Percentiles rank a stretch among this genome's conserved stretches.
These are phyloP conservation scores for Powellomyces hirtus DNA, from an alignment of 192 early-diverging fungal genomes.

Conservation along the genomic window DNA sequence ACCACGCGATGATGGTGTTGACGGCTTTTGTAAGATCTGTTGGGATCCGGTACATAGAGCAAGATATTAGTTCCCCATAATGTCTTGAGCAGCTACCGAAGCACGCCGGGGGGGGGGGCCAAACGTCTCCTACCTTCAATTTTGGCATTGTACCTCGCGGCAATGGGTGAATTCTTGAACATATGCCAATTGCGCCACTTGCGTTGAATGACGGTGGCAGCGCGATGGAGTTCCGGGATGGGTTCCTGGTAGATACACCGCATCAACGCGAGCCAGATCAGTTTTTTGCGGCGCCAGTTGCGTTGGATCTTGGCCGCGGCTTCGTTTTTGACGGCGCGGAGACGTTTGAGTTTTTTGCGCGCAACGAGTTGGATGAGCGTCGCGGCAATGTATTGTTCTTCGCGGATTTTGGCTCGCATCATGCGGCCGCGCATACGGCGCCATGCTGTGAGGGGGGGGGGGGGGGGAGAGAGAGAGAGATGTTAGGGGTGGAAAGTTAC, in stretches of 20 bases:
- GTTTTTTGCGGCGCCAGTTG: constrained; percentile 48
- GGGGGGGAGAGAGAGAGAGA: neutral
- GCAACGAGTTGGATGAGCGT: constrained; percentile 54
- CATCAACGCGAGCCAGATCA: constrained; percentile 55
- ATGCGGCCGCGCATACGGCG: constrained; percentile 39
- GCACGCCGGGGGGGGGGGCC: neutral
- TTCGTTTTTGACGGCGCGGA: constrained; percentile 49
- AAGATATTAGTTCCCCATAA: too few relatives aligned
- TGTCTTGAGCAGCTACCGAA: constrained; percentile 3
- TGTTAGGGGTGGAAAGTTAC: neutral
- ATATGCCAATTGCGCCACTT: constrained; percentile 56
- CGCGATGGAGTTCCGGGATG: constrained; percentile 49
- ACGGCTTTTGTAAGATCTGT: constrained; percentile 29
- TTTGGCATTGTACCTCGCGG: constrained; percentile 46
- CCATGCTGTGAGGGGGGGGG: constrained; percentile 35
- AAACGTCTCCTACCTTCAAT: constrained; percentile 40
- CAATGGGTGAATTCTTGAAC: constrained; percentile 57
- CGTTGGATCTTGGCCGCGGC: constrained; percentile 52
- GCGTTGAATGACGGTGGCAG: constrained; percentile 48
- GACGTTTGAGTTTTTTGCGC: constrained; percentile 41
- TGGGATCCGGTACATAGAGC: constrained; percentile 11
- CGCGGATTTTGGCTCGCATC: constrained; percentile 39
- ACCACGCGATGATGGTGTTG: constrained; percentile 51
- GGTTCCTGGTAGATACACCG: constrained; percentile 58
- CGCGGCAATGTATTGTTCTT: constrained; percentile 50